Percentiles rank a stretch among this genome's conserved stretches.
These are phyloP conservation scores for Aspergillus pseudonomiae DNA, from an alignment of 2,329 filamentous ascomycete species.

Conservation along the genomic window DNA sequence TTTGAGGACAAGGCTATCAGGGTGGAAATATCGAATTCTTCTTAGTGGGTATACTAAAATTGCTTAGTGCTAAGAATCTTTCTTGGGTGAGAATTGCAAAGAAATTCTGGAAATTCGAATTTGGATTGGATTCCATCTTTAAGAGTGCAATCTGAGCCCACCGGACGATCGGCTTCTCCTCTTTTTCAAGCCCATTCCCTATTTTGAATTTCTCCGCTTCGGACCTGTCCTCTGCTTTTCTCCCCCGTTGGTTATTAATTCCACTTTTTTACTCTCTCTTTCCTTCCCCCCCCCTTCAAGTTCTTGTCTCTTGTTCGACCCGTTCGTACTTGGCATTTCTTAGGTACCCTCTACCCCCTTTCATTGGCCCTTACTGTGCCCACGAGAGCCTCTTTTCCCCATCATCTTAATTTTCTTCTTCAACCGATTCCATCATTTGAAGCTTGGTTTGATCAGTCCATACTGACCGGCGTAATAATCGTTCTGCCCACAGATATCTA, in stretches of 20 bases:
- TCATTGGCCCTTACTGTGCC: slow-evolving; percentile 18
- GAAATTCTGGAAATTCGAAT: neutral
- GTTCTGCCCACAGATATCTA: slow-evolving; percentile 4
- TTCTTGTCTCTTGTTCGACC: slow-evolving; percentile 1
- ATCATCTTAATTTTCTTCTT: slow-evolving; percentile 8
- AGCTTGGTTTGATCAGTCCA: neutral
- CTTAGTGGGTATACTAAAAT: neutral
- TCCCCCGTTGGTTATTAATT: slow-evolving; percentile 3
- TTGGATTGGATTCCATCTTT: neutral
- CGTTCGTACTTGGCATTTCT: slow-evolving; percentile 28
- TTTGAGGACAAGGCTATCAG: neutral
- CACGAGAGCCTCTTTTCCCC: slow-evolving; percentile 7
- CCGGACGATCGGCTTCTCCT: neutral
- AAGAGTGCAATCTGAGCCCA: neutral
- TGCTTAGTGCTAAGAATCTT: neutral
- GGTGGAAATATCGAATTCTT: neutral
- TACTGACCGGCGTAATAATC: slow-evolving; percentile 4
- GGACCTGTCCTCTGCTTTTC: neutral
- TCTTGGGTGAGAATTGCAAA: neutral
- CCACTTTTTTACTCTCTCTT: slow-evolving; percentile 2
- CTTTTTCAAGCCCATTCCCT: slow-evolving; percentile 14
- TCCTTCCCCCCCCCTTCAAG: neutral
- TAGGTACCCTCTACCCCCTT: slow-evolving; percentile 19
- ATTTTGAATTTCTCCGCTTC: slow-evolving; percentile 3
- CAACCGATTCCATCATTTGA: neutral